Evolutionary conservation across 1,284 basidiomycete species (phyloP).

Genomic region (Cystobasidium sp.): DNA sequence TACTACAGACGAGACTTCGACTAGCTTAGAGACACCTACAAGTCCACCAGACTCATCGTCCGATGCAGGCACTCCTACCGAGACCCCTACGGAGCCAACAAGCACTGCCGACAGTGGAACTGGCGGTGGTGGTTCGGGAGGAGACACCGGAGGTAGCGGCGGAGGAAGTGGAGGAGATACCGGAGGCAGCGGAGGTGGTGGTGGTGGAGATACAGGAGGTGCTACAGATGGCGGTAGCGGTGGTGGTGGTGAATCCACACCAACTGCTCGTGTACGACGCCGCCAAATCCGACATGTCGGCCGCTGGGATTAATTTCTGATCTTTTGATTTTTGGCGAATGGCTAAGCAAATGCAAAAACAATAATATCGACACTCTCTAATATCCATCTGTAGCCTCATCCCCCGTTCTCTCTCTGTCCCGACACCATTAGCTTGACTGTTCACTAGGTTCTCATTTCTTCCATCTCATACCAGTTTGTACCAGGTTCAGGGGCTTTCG

Average conservation of each 20-base stretch:
- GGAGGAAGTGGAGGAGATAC: neutral
- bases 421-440: no score
- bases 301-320: neutral
- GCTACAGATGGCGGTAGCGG: neutral
- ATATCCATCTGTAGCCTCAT: no score
- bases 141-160: neutral
- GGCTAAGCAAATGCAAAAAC: no score
- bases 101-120: constrained; percentile 6
- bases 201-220: neutral
- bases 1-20: neutral
- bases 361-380: no score
- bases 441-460: no score
- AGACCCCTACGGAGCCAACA: constrained; percentile 1
- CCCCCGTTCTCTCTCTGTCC: no score
- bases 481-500: no score
- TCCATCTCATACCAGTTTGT: no score
- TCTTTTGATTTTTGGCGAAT: neutral
- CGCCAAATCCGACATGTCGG: neutral
- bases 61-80: neutral
- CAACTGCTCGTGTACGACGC: constrained; percentile 10
- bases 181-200: neutral
- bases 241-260: constrained; percentile 7
- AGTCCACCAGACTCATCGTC: neutral
- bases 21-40: neutral
- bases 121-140: constrained; percentile 9